Evolutionary conservation across 2,329 filamentous ascomycete species (phyloP), one percentile per base, ranked within the genome.

Genomic region (Tolypocladium tropicale): DNA sequence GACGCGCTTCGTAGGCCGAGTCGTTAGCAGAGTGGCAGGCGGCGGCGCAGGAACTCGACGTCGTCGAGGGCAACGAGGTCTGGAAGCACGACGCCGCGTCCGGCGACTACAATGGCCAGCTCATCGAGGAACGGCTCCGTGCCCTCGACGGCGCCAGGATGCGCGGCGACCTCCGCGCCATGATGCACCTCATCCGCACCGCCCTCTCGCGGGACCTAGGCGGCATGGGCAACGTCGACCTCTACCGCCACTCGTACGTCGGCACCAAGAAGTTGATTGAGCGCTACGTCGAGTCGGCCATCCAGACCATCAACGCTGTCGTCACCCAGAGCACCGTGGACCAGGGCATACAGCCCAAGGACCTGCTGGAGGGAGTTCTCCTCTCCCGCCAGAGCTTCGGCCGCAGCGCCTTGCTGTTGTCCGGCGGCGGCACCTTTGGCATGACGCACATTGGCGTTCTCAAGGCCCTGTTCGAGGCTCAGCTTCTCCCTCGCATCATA

Each of bases 401-500:
- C n/a, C 81, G 90, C 59, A 94, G 86, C 60, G 91, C 90, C 0
- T 74, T 96, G 53, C 76, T 95, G 11, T 76, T 96, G 11, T 95
- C 90, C 5, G 91, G 91, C 9, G 91, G 91, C 2, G 90, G 88
- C 1, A 94, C 91, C 0, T 90, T 95, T 72, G 91, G 91, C 43
- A 95, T 96, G 89, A 89, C 89, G 58, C 91, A 96, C 68, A 88
- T 95, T 55, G 91, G 91, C 1, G 90, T 96, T 3, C 75, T 95
- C 55, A 95, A 95, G 69, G 81, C 86, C 4, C 77, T 96, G 3
- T 91, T 85, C 68, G 84, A 94, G 65, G 79, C 82, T 4, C 81
- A 82, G 9, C 76, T 95, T 14, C 77, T 96, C 2, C 91, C 91
- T 3, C 85, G 90, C 51, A 92, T 95, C 67, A 89, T 95, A 53